A percentile compares a stretch with the other conserved stretches of the same genome.
Evolutionary conservation across 2,329 filamentous ascomycete species (phyloP).

Genomic region (Penicillium paneum): DNA sequence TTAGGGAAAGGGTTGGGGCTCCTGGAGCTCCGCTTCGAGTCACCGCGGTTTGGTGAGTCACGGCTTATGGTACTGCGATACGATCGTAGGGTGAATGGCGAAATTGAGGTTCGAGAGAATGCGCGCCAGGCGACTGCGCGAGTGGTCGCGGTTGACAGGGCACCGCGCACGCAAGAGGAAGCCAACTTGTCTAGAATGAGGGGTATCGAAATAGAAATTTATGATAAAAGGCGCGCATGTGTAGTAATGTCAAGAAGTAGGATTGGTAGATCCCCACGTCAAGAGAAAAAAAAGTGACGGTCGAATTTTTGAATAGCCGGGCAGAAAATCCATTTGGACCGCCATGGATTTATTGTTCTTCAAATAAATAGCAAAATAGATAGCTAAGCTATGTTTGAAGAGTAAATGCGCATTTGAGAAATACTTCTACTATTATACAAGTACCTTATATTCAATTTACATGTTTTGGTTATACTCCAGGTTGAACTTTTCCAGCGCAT

Average conservation of each 20-base stretch:
- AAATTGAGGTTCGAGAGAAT: slow-evolving; percentile 10
- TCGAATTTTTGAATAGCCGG: slow-evolving; percentile 4
- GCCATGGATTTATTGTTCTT: not conserved
- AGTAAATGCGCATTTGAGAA: not conserved
- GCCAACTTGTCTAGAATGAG: slow-evolving; percentile 34
- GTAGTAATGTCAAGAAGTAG: not conserved
- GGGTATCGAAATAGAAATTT: not conserved
- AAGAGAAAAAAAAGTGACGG: not conserved
- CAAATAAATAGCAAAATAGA: not conserved
- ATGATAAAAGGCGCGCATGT: not conserved
- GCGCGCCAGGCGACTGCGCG: slow-evolving; percentile 21
- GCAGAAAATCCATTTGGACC: not conserved
- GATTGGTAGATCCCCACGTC: not conserved
- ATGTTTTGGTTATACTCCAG: not conserved
- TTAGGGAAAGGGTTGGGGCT: not conserved
- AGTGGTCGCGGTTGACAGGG: slow-evolving; percentile 28
- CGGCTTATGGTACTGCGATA: slow-evolving; percentile 7
- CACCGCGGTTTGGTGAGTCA: not conserved
- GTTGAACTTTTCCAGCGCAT: not conserved
- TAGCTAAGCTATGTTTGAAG: not conserved
- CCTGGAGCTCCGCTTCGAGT: not conserved
- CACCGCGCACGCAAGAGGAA: slow-evolving; percentile 32
- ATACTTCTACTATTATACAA: not conserved
- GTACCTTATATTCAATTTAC: not conserved
- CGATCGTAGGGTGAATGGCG: slow-evolving; percentile 7